Conservation (phyloP, 257 asterid genomes). For the Capsicum rhomboideum region DNA sequence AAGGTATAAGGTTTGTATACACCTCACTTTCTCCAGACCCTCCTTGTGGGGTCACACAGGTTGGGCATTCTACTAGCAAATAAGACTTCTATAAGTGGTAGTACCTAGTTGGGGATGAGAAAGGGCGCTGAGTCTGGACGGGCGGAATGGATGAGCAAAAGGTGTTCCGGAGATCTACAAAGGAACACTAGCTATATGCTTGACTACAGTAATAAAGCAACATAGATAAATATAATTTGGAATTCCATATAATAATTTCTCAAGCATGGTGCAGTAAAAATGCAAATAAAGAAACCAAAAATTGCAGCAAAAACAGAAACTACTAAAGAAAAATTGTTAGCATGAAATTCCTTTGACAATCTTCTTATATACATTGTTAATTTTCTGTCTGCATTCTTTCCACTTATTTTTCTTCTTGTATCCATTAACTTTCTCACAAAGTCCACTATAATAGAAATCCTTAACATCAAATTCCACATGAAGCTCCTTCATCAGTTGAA, state of each 20-base stretch:
- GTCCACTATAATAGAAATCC: slow-evolving; percentile 38
- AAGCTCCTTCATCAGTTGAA: slow-evolving; percentile 16
- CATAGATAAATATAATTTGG: neutral
- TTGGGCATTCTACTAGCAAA: no score
- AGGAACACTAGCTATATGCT: no score
- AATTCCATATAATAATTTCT: neutral
- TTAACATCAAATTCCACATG: slow-evolving; percentile 14
- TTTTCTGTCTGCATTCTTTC: slow-evolving; percentile 10
- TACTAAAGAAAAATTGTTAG: slow-evolving; percentile 5
- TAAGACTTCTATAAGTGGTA: no score
- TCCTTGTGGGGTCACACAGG: no score
- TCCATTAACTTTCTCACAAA: slow-evolving; percentile 26
- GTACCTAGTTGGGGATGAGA: no score
- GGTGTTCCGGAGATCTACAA: no score
- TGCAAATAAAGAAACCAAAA: slow-evolving; percentile 6
- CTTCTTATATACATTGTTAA: slow-evolving; percentile 13
- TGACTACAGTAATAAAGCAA: neutral
- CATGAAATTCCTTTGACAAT: slow-evolving; percentile 22
- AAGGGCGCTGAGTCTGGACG: no score
- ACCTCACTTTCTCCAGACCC: no score
- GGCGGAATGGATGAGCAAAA: no score
- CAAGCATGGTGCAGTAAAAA: slow-evolving; percentile 23
- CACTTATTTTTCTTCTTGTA: slow-evolving; percentile 9
- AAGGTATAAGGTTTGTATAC: no score
- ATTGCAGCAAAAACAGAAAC: slow-evolving; percentile 25